These are phyloP conservation scores for Pythium graminicola DNA, from an alignment of 352 stramenopile genomes.

Conservation along the genomic window DNA sequence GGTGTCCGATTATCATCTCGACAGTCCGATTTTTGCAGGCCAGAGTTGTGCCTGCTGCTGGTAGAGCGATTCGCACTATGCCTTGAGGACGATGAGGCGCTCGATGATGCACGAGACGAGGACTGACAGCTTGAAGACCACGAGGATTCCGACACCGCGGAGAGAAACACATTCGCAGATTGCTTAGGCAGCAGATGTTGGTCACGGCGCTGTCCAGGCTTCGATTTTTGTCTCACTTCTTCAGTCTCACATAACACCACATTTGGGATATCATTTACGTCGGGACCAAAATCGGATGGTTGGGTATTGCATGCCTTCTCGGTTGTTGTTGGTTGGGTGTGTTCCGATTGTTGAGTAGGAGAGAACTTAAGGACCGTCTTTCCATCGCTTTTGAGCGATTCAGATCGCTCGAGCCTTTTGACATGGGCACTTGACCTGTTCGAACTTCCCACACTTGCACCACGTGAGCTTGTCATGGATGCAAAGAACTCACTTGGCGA, in stretches of 20 bases:
- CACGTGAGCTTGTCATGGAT: not conserved
- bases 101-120: not conserved
- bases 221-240: no score
- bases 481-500: not conserved
- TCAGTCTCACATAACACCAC: not conserved
- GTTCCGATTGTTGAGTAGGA: not conserved
- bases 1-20: not conserved
- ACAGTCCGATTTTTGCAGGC: not conserved
- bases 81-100: not conserved
- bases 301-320: conserved; percentile 13
- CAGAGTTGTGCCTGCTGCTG: not conserved
- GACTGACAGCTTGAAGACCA: conserved; percentile 2
- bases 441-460: not conserved
- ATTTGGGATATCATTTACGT: conserved; percentile 1
- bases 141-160: not conserved
- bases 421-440: not conserved
- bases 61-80: not conserved
- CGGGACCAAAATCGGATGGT: conserved; percentile 5
- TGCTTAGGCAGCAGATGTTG: no score
- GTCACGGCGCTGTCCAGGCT: no score
- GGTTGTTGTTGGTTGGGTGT: not conserved
- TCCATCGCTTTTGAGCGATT: not conserved
- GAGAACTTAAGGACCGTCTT: not conserved
- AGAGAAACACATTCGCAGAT: no score
- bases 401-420: not conserved